Base-by-base conservation (phyloP, 2,329 filamentous ascomycete genomes). In the Monosporascus cannonballus region DNA sequence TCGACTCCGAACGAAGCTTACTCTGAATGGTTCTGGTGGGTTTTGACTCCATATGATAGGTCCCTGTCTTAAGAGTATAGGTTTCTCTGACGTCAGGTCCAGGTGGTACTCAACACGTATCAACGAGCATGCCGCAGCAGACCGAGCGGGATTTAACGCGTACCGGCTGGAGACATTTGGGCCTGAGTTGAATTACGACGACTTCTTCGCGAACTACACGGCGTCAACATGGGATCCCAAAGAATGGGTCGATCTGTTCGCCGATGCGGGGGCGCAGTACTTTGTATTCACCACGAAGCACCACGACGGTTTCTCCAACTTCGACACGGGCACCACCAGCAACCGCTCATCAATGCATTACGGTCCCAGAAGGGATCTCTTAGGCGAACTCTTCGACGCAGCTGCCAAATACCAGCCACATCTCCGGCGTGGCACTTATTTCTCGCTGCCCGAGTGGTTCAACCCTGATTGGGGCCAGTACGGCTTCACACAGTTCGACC, bases 191-290 rank as follows among this genome's bases (percentile, higher is more conserved):
- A 72, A 72, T 14, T 83, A 84, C 59, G 80, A 84, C 55, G 78
- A 83, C 61, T 77, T 77, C 50, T 76, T 83, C 58, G 63, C 67
- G 3, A 70, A 78, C 53, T 83, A 81, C 64, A 82, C 77, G 0
- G 77, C 76, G 0, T 67, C 69, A 0, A 61, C 62, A 1, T 83
- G 70, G 56, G 69, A 80, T 56, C 72, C 80, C 0, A 79, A 77
- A 51, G 75, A 58, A 48, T 71, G 69, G 68, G 69, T 71, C 0
- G 69, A 71, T 50, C 60, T 72, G 2, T 66, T 72, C 52, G 68
- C 66, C 3, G 69, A 67, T 36, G 66, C 68, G 0, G 69, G 69
- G 0, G 69, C 68, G 6, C 61, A 63, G 70, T 76, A 77, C 60
- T 76, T 78, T 53, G 75, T 78, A 4, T 57, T 73, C 15, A 74